phyloP scores from a whole-genome alignment of 2,329 filamentous ascomycete species.

The Verticillium zaregamsianum region DNA sequence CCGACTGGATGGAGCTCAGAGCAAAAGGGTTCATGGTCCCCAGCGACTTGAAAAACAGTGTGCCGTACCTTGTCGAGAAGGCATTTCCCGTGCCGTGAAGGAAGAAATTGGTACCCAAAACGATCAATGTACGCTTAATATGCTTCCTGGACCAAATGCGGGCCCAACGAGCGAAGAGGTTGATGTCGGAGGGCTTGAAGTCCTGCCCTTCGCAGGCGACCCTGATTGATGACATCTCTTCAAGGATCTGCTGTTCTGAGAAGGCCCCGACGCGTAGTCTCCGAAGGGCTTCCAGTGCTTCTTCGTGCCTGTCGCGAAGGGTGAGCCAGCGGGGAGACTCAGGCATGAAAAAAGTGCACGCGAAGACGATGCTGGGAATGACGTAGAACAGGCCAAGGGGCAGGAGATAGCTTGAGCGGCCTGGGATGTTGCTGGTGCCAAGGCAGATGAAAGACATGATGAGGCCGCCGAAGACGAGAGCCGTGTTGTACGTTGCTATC shows the following conservation, averaged over 20 bases:
- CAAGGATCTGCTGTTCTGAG: not conserved
- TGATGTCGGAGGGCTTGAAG: too few species aligned
- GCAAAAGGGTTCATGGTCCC: slow-evolving; percentile 21
- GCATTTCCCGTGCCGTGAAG: slow-evolving; percentile 17
- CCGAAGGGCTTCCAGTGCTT: slow-evolving; percentile 16
- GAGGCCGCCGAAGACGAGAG: slow-evolving; percentile 5
- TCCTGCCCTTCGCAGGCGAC: too few species aligned
- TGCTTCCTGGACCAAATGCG: not conserved
- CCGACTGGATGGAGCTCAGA: slow-evolving; percentile 13
- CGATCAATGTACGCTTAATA: slow-evolving; percentile 6
- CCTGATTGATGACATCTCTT: not conserved
- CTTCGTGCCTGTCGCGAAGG: slow-evolving; percentile 11
- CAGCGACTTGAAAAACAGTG: slow-evolving; percentile 17
- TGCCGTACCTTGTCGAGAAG: slow-evolving; percentile 16
- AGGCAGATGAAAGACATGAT: slow-evolving; percentile 21
- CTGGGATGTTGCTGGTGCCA: slow-evolving; percentile 20
- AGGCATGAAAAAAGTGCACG: slow-evolving; percentile 19
- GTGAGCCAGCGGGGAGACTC: slow-evolving; percentile 21
- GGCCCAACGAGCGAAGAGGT: too few species aligned
- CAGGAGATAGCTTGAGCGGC: slow-evolving; percentile 25
- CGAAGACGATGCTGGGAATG: slow-evolving; percentile 21
- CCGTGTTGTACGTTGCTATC: too few species aligned
- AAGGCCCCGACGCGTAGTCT: slow-evolving; percentile 4
- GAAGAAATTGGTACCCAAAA: slow-evolving; percentile 6
- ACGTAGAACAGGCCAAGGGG: slow-evolving; percentile 27